phyloP scores from a whole-genome alignment of 1,139 yeast genomes.

The Magnusiomyces starmeri region DNA sequence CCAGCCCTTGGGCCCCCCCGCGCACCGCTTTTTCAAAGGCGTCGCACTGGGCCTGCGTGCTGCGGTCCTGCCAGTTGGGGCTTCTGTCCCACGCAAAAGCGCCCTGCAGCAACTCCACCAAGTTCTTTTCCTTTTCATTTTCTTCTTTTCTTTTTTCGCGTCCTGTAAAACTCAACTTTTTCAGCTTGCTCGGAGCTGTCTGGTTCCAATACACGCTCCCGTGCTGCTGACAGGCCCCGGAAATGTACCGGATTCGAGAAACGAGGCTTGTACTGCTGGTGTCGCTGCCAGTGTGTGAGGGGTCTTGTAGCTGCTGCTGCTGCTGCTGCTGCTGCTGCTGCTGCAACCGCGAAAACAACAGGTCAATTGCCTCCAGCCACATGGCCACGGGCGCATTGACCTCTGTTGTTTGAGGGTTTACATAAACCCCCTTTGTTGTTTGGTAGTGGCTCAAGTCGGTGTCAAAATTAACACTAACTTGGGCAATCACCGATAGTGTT shows the following conservation, averaged over 20 bases:
- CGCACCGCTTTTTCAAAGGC: conserved; percentile 57
- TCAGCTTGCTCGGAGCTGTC: conserved; percentile 40
- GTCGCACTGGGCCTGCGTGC: conserved; percentile 63
- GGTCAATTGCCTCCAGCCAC: conserved; percentile 84
- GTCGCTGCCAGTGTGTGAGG: too few species aligned
- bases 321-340: conserved; percentile 19
- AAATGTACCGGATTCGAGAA: conserved; percentile 53
- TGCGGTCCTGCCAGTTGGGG: conserved; percentile 95
- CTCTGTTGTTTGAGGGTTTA: conserved; percentile 35
- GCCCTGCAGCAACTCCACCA: conserved; percentile 20
- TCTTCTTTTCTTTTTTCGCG: not conserved
- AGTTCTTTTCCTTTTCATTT: not conserved
- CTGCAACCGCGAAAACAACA: conserved; percentile 40
- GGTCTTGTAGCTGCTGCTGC: too few species aligned
- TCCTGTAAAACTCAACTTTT: conserved; percentile 14
- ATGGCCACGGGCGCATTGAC: conserved; percentile 69
- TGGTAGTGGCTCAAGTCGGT: conserved; percentile 50
- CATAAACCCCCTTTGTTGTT: conserved; percentile 64
- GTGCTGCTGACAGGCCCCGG: conserved; percentile 91
- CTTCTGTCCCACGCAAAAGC: conserved; percentile 61
- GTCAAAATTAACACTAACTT: conserved; percentile 69
- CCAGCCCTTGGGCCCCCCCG: conserved; percentile 52
- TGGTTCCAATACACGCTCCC: conserved; percentile 79
- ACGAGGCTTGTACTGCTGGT: not conserved
- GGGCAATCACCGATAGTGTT: conserved; percentile 44